Evolutionary conservation across 2,329 filamentous ascomycete genomes (phyloP), one percentile per base, ranked within the genome.

Genomic region (Orbilia oligospora): DNA sequence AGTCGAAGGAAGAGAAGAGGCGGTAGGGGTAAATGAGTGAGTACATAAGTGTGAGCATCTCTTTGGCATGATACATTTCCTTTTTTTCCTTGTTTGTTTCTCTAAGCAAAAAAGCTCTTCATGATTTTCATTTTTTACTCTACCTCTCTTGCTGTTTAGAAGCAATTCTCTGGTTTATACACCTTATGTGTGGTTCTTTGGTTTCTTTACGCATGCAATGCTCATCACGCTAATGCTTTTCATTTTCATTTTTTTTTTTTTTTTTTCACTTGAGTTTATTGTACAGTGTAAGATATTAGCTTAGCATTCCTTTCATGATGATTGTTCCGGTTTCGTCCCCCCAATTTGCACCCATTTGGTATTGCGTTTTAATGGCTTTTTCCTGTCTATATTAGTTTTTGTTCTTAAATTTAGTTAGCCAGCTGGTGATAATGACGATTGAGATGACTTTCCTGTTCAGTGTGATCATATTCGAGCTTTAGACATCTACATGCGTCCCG

Each of bases 211-310:
- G 14, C 38, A 41, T 41, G 38, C 38, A 30, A 30, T 30, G 27
- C 10, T 14, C 16, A 36, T 41, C 16, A 41, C 38, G 3, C 16
- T 41, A 12, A 33, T 33, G 33, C 4, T 12, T 24, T 6, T 10
- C 20, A n/a, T n/a, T n/a, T n/a, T n/a, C n/a, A n/a, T n/a, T n/a
- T n/a, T n/a, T n/a, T n/a, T n/a, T n/a, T n/a, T 4, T 20, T 10
- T n/a, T 0, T 56, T 56, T 6, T 18, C 8, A 16, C 6, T 2
- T 38, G n/a, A n/a, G n/a, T 56, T 12, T 38, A 4, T 27, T 61
- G 56, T 61, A 61, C 36, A 61, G 33, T 61, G 55, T 61, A 61
- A n/a, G 56, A 61, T 61, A 61, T 61, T 6, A 58, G 16, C 30
- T n/a, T 16, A 5, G 3, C 18, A 44, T 18, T 61, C 9, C 27